phyloP scores from a whole-genome alignment of 108 stramenopile genomes.

The Cyclotella choctawhatcheeana region DNA sequence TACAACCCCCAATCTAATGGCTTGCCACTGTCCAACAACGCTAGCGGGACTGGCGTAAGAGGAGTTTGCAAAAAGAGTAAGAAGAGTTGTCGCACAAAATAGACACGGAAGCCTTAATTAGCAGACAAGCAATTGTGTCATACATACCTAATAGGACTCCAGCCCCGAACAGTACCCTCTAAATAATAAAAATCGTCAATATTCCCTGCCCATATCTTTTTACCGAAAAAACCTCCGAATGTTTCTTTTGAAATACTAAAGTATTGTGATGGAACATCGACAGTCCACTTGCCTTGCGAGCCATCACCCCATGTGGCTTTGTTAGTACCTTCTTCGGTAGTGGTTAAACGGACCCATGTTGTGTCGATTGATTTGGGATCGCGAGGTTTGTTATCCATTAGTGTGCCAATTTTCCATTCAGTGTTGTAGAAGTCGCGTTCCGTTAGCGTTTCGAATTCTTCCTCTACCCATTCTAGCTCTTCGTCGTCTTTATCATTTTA shows the following conservation, averaged over 20 bases:
- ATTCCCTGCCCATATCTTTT: constrained; percentile 79
- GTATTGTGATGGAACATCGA: constrained; percentile 80
- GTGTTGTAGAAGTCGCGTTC: constrained; percentile 79
- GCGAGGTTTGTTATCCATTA: constrained; percentile 52
- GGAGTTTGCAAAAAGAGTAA: no score
- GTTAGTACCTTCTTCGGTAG: constrained; percentile 69
- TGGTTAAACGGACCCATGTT: constrained; percentile 76
- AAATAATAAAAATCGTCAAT: constrained; percentile 85
- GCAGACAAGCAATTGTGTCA: no score
- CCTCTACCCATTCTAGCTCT: constrained; percentile 82
- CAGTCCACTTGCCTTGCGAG: constrained; percentile 70
- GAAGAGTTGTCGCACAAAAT: no score
- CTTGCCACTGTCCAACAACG: constrained; percentile 87
- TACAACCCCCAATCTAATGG: constrained; percentile 64
- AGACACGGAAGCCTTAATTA: no score
- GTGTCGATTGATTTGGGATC: constrained; percentile 65
- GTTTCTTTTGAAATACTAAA: constrained; percentile 71
- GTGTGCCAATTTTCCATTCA: constrained; percentile 85
- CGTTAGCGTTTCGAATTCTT: constrained; percentile 69
- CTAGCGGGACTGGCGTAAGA: constrained; percentile 70
- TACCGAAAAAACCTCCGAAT: constrained; percentile 64
- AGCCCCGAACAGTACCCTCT: constrained; percentile 82
- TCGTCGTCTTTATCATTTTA: constrained; percentile 43
- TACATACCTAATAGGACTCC: constrained; percentile 79
- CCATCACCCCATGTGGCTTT: constrained; percentile 79